These are phyloP conservation scores for Colletotrichum lini DNA, from an alignment of 2,329 filamentous ascomycete genomes.

Conservation along the genomic window DNA sequence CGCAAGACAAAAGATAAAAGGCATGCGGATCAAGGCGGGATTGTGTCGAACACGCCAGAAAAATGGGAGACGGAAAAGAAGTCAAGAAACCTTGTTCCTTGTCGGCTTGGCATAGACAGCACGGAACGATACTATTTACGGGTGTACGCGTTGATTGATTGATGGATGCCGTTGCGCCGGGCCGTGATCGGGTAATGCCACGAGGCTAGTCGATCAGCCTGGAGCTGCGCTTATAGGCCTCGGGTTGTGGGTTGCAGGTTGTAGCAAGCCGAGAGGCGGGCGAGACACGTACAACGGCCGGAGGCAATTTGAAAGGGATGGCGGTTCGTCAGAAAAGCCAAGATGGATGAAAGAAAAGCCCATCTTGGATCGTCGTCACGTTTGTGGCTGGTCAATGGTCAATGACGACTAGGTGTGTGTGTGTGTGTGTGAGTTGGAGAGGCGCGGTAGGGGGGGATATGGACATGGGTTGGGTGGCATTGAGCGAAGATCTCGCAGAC, in stretches of 20 bases:
- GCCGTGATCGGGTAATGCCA: constrained; percentile 7
- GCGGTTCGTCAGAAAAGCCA: constrained; percentile 4
- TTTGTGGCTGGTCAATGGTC: constrained; percentile 9
- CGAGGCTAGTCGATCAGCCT: no score
- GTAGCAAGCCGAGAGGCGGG: not conserved
- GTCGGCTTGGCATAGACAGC: not conserved
- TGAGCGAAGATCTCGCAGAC: not conserved
- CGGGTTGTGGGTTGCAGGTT: not conserved
- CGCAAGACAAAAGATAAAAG: not conserved
- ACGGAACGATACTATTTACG: not conserved
- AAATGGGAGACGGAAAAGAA: not conserved
- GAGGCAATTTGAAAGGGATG: not conserved
- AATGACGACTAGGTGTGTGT: no score
- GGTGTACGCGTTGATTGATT: constrained; percentile 2
- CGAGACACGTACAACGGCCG: not conserved
- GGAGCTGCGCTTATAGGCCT: not conserved
- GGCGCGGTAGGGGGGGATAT: not conserved
- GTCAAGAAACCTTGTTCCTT: not conserved
- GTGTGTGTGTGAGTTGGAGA: no score
- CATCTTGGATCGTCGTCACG: constrained; percentile 1
- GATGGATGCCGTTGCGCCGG: constrained; percentile 18
- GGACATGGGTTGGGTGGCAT: constrained; percentile 11
- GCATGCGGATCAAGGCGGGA: not conserved
- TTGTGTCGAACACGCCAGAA: not conserved
- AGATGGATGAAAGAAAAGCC: not conserved